Evolutionary conservation across 2,329 filamentous ascomycete genomes (phyloP), one percentile per base, ranked within the genome.

Genomic region (Ascochyta viciae-villosae): DNA sequence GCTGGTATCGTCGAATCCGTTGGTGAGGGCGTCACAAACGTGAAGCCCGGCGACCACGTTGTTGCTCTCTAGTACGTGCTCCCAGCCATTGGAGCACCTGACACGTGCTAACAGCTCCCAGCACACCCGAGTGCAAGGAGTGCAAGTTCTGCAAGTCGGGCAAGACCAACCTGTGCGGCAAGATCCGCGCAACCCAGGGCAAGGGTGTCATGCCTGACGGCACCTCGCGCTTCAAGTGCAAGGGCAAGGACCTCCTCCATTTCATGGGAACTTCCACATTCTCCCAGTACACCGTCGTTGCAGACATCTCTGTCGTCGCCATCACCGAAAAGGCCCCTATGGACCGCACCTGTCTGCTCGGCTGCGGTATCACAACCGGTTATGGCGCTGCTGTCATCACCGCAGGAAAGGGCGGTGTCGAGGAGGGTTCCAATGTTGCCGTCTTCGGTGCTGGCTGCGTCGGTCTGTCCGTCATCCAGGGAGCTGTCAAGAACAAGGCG

Each of bases 111-210:
- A 73, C 64, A 59, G 34, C 6, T 24, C 33, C 33, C 72, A 96
- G 92, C 84, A 98, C 93, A 42, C 95, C 95, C 64, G 94, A 98
- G 82, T 98, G 95, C 83, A 84, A 87, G 67, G 94, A 98, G 79
- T 99, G 95, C 88, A 98, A 98, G 83, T 98, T 98, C 86, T 99
- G 95, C 89, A 95, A 92, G 80, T 98, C 94, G 38, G 95, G 94
- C 81, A 99, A 99, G 88, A 98, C 94, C 72, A 96, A 98, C 81
- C 89, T 98, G 56, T 98, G 94, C 82, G 95, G 95, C 78, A 98
- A 98, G 87, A 99, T 99, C 79, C 89, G 95, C 71, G 91, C 92
- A 41, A 98, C 95, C 40, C 95, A 99, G 82, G 95, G 95, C 71
- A 90, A 88, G 79, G 95, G 95, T 74, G 87, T 97, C 67, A 96